phyloP scores from a whole-genome alignment of 306 rosid species.

The Vachellia pachyceras region DNA sequence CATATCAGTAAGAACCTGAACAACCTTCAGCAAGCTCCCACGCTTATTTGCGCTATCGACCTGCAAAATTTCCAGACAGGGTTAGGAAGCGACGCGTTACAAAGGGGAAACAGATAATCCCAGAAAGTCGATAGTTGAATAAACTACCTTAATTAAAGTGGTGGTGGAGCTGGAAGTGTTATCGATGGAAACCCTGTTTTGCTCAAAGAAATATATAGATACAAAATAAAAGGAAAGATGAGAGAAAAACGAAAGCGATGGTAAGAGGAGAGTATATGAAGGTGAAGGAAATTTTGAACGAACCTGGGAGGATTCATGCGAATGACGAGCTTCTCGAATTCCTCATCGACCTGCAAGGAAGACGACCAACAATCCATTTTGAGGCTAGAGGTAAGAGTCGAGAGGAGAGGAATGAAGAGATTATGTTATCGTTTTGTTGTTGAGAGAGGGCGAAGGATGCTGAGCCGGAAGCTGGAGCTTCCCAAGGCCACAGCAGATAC shows the following conservation, averaged over 20 bases:
- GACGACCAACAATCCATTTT: slow-evolving; percentile 84
- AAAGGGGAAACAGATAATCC: slow-evolving; percentile 16
- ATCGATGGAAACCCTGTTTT: slow-evolving; percentile 83
- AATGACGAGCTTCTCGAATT: slow-evolving; percentile 82
- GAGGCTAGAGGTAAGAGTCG: neutral
- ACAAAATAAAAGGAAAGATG: neutral
- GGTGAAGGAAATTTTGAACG: neutral
- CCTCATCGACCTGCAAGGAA: slow-evolving; percentile 63
- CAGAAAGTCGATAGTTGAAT: slow-evolving; percentile 1
- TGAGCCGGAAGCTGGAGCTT: slow-evolving; percentile 65
- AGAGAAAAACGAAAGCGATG: neutral
- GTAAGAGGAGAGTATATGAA: neutral
- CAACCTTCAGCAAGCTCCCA: slow-evolving; percentile 90
- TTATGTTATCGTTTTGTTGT: neutral
- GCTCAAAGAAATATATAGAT: slow-evolving; percentile 8
- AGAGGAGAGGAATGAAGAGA: neutral
- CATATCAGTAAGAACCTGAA: slow-evolving; percentile 92
- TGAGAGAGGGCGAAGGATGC: slow-evolving; percentile 36
- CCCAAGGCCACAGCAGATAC: slow-evolving; percentile 24
- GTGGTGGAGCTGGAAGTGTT: slow-evolving; percentile 66
- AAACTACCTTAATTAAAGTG: slow-evolving; percentile 80
- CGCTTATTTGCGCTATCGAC: slow-evolving; percentile 94
- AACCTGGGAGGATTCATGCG: slow-evolving; percentile 97
- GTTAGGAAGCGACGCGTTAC: slow-evolving; percentile 29
- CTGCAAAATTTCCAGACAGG: slow-evolving; percentile 45